These are phyloP conservation scores for Aspergillus sparsus DNA, from an alignment of 495 filamentous ascomycete species.

Conservation along the genomic window DNA sequence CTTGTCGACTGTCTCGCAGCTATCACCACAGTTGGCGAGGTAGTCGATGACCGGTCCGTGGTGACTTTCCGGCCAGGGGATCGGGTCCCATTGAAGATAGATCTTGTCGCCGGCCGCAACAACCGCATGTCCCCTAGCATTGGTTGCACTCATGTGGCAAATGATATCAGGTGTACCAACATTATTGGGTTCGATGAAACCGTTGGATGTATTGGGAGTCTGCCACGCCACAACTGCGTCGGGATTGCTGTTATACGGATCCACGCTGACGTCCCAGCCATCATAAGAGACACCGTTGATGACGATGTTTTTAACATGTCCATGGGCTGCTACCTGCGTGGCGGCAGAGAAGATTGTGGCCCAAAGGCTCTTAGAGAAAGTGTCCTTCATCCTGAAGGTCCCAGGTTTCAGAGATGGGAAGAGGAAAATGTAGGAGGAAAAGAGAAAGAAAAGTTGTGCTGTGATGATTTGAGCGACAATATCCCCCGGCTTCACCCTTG, in stretches of 20 bases:
- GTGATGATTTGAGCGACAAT: not conserved
- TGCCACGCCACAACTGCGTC: constrained; percentile 49
- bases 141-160: constrained; percentile 49
- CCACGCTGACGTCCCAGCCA: constrained; percentile 48
- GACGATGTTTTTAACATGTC: constrained; percentile 34
- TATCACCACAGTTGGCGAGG: too few relatives aligned
- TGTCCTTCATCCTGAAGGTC: constrained; percentile 6
- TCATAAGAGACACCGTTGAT: constrained; percentile 34
- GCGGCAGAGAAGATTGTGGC: constrained; percentile 13
- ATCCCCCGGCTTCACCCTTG: not conserved
- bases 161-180: constrained; percentile 49
- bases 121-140: constrained; percentile 40
- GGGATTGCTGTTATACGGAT: constrained; percentile 38
- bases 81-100: constrained; percentile 38
- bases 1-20: too few relatives aligned
- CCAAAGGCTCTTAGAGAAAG: not conserved
- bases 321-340: constrained; percentile 29
- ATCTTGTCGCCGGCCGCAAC: constrained; percentile 48
- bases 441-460: not conserved
- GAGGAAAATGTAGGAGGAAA: not conserved
- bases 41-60: constrained; percentile 39
- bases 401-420: too few relatives aligned
- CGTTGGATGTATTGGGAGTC: constrained; percentile 49
- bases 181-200: constrained; percentile 49
- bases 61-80: constrained; percentile 48